Conservation (phyloP, 2,329 filamentous ascomycete species). For the Tolypocladium amazonense region DNA sequence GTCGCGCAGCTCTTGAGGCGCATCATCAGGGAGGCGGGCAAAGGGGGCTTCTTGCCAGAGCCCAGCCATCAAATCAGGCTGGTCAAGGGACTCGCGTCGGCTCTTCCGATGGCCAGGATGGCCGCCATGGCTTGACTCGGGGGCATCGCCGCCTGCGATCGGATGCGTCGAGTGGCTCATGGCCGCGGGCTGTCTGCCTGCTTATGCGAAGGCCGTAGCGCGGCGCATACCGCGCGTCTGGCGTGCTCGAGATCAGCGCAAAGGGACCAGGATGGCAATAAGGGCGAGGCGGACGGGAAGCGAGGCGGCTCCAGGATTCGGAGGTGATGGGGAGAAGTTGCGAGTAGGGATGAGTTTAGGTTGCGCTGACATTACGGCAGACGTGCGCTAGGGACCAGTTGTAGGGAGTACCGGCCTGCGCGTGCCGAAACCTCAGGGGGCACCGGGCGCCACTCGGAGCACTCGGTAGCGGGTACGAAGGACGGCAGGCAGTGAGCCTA, state of each 20-base stretch:
- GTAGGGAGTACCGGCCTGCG: not conserved
- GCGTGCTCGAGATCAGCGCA: not conserved
- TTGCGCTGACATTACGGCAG: not conserved
- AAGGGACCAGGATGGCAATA: not conserved
- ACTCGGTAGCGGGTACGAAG: not conserved
- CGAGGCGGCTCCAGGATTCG: not conserved
- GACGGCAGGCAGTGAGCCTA: not conserved
- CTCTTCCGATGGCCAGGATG: not conserved
- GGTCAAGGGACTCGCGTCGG: constrained; percentile 13
- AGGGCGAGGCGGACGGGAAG: not conserved
- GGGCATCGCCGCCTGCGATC: constrained; percentile 2
- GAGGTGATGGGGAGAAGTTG: not conserved
- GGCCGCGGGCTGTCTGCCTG: not conserved
- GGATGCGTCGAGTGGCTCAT: constrained; percentile 8
- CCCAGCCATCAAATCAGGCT: constrained; percentile 40
- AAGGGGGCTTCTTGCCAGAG: constrained; percentile 54
- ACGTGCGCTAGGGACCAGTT: not conserved
- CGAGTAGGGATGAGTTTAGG: not conserved
- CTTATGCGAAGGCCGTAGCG: not conserved
- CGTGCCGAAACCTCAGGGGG: not conserved
- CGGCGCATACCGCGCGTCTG: constrained; percentile 1
- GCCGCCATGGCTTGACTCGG: constrained; percentile 1
- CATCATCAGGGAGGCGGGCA: constrained; percentile 47
- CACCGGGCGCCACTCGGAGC: not conserved
- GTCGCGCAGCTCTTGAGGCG: constrained; percentile 45